Evolutionary conservation across 2,329 filamentous ascomycete species (phyloP), one percentile per base, ranked within the genome.

Genomic region (Aspergillus eucalypticola): DNA sequence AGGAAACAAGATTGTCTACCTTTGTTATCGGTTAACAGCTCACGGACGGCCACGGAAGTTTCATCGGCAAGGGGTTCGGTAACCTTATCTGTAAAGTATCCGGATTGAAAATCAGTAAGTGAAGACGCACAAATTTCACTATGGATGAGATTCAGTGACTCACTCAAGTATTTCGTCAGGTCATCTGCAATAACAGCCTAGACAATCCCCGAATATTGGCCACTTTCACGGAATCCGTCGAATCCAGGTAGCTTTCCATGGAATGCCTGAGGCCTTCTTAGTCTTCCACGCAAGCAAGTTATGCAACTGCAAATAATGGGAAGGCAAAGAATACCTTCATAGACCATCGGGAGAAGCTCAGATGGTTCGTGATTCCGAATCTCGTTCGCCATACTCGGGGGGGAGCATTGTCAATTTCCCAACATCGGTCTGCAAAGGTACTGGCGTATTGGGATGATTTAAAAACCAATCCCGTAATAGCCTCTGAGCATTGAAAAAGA

Each of bases 231-330:
- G 41, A 42, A 42, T 10, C 8, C 41, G 8, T 42, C 41, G 5
- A 42, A 42, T 11, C 41, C 41, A 21, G 41, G 41, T 5, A 42
- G 8, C 6, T 42, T 17, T 2, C 8, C 41, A 42, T 21, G 41
- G 8, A 42, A 42, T 35, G 29, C 29, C 29, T 35, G 29, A 13
- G 10, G 10, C 4, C 10, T 42, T 42, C 15, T 35, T 5, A 35
- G 11, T 5, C 11, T 19, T 42, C 17, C 8, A 42, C 17, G 1
- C 19, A 21, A 42, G 17, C 41, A 29, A 8, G n/a, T 1, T 0
- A 2, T 8, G 0, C 2, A 19, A 19, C 7, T 1, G 17, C 17
- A 21, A 21, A 11, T 5, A 11, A 2, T 1, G 3, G 2, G 8
- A 11, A 11, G 41, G 2, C 4, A 10, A 10, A 15, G 3, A 1